Conservation (phyloP, 768 basidiomycete species). For the Boletus subcaerulescens region DNA sequence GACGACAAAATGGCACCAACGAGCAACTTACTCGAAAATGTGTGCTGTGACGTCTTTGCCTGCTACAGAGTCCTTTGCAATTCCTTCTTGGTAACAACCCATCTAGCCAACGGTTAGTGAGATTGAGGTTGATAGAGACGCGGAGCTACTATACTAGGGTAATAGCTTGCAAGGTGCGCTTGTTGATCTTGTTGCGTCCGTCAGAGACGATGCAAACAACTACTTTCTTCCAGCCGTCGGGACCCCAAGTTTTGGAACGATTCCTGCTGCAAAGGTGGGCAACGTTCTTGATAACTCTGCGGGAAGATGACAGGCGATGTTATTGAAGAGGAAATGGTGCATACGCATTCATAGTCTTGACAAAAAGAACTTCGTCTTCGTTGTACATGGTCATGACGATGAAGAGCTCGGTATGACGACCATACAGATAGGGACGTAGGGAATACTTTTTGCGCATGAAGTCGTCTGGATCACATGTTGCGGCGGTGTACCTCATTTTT, state of each 20-base stretch:
- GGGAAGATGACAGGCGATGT: constrained; percentile 9
- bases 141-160: constrained; percentile 52
- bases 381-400: constrained; percentile 98
- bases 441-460: constrained; percentile 78
- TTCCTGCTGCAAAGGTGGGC: constrained; percentile 70
- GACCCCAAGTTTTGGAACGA: constrained; percentile 80
- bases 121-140: neutral
- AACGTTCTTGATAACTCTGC: constrained; percentile 82
- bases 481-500: constrained; percentile 86
- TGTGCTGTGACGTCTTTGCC: constrained; percentile 93
- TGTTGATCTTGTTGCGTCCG: constrained; percentile 83
- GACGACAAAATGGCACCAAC: neutral
- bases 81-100: constrained; percentile 87
- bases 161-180: constrained; percentile 86
- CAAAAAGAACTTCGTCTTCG: constrained; percentile 80
- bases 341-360: constrained; percentile 81
- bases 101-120: constrained; percentile 43
- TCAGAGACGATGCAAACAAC: constrained; percentile 88
- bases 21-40: constrained; percentile 76
- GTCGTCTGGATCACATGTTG: constrained; percentile 87
- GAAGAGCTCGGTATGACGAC: constrained; percentile 86
- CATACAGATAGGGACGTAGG: constrained; percentile 73
- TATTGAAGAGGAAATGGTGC: constrained; percentile 24
- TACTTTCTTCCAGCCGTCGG: constrained; percentile 87
- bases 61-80: constrained; percentile 82